Evolutionary conservation across 345 rosid genomes (phyloP), one percentile per base, ranked within the genome.

Genomic region (Brassica carinata): DNA sequence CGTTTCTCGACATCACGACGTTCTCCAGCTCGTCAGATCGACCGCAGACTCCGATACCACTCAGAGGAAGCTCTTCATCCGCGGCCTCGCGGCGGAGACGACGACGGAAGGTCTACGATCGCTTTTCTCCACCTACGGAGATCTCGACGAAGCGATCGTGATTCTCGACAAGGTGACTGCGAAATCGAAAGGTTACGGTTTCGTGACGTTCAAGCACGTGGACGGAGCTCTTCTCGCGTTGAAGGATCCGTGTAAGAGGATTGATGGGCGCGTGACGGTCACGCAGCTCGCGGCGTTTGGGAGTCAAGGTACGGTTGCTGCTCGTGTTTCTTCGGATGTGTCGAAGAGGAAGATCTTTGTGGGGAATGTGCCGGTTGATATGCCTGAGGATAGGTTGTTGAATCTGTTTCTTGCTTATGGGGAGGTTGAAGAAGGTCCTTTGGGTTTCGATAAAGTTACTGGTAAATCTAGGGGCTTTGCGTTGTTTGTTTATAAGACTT

Each of bases 31-130:
- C 5, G 92, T 92, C 15, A 80, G 92, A 40, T 69, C 89, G 8
- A 70, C 90, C 34, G 97, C 95, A 0, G 96, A 94, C 34, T 72
- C 85, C 8, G 97, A 94, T 13, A 81, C 89, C 71, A 65, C 95
- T 26, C 95, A 87, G 83, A 87, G 97, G 36, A 94, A 94, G 86
- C 87, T 94, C 9, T 94, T 94, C 79, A 79, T 94, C 17, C 97
- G 93, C 31, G 98, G 98, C 13, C 90, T 94, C 11, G 95, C 94
- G 29, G 91, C 91, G 92, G 97, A 94, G 48, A 91, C 98, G 4
- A 92, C 94, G 5, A 82, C 94, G 36, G 98, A 92, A 27, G 87
- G 84, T 71, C 89, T 94, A 9, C 84, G 89, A 4, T 64, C 85
- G 7, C 83, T 87, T 34, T 94, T 94, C 79, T 86, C 91, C 1